phyloP scores from a whole-genome alignment of 495 filamentous ascomycete genomes.

The Stereocaulon alpinum region DNA sequence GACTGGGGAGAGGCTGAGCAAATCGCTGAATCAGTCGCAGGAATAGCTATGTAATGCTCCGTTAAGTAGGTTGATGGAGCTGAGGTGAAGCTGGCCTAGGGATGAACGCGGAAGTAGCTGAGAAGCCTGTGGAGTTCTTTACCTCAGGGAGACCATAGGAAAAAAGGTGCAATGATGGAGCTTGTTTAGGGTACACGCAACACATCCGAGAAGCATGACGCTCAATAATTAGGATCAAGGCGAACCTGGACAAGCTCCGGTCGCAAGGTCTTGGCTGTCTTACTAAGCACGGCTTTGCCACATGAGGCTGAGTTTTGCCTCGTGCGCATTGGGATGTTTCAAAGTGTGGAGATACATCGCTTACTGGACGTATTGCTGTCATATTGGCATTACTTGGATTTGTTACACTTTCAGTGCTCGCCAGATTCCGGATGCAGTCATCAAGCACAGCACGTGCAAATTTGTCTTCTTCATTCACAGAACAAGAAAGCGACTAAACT shows the following conservation, averaged over 20 bases:
- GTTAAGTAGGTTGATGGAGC: neutral
- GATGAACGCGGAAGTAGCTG: neutral
- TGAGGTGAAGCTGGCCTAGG: neutral
- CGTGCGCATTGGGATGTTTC: neutral
- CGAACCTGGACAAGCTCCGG: neutral
- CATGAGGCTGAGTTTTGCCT: slow-evolving; percentile 7
- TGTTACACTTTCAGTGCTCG: too few relatives aligned
- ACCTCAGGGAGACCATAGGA: neutral
- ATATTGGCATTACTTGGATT: neutral
- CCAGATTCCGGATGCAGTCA: too few relatives aligned
- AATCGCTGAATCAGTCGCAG: neutral
- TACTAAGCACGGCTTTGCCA: neutral
- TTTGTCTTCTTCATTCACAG: too few relatives aligned
- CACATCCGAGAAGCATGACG: neutral
- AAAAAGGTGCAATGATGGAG: neutral
- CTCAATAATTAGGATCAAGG: too few relatives aligned
- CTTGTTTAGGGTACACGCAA: neutral
- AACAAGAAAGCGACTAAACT: too few relatives aligned
- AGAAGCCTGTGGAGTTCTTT: neutral
- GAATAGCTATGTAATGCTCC: neutral
- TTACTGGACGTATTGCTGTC: neutral
- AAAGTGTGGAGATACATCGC: neutral
- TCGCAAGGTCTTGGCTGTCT: slow-evolving; percentile 1
- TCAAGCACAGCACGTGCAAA: too few relatives aligned
- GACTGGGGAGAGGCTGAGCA: neutral